A percentile compares a stretch with the other conserved stretches of the same genome.
These are phyloP conservation scores for Trypanosoma brucei DNA, from an alignment of 208 protist genomes.

Conservation along the genomic window DNA sequence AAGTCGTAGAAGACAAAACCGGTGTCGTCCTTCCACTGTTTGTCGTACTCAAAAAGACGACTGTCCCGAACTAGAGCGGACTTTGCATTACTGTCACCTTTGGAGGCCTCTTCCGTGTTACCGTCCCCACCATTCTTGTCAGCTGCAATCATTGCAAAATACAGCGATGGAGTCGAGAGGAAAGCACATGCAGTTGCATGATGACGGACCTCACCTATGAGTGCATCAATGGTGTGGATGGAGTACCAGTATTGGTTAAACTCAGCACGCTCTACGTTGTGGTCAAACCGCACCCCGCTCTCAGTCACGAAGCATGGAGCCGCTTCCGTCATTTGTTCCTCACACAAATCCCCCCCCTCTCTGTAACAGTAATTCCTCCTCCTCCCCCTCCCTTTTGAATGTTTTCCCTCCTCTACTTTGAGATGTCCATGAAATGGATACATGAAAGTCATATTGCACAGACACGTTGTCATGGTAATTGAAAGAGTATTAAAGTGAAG, in stretches of 20 bases:
- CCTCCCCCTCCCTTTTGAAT: too few relatives aligned
- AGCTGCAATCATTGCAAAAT: conserved; percentile 63
- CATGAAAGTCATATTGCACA: too few relatives aligned
- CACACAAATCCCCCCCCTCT: neutral
- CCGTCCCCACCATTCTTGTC: conserved; percentile 8
- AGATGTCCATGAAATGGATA: too few relatives aligned
- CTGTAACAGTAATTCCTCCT: too few relatives aligned
- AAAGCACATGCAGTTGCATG: conserved; percentile 77
- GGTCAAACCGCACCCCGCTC: conserved; percentile 11
- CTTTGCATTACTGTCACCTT: neutral
- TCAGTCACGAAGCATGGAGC: conserved; percentile 1
- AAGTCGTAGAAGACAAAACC: conserved; percentile 90
- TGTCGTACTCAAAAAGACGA: conserved; percentile 85
- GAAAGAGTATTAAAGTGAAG: too few relatives aligned
- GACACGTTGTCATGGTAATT: too few relatives aligned
- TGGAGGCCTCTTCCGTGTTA: conserved; percentile 16
- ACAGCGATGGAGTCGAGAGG: conserved; percentile 89
- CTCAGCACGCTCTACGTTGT: conserved; percentile 44
- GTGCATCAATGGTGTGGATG: conserved; percentile 53
- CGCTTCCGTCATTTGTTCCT: conserved; percentile 4
- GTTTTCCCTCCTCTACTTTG: too few relatives aligned
- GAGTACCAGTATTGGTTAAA: conserved; percentile 95
- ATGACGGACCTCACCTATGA: conserved; percentile 67
- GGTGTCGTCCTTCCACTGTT: conserved; percentile 64
- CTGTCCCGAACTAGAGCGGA: conserved; percentile 24